A percentile compares a stretch with the other conserved stretches of the same genome.
Evolutionary conservation across 192 early-diverging fungal species (phyloP).

Genomic region (Coemansia sp.): DNA sequence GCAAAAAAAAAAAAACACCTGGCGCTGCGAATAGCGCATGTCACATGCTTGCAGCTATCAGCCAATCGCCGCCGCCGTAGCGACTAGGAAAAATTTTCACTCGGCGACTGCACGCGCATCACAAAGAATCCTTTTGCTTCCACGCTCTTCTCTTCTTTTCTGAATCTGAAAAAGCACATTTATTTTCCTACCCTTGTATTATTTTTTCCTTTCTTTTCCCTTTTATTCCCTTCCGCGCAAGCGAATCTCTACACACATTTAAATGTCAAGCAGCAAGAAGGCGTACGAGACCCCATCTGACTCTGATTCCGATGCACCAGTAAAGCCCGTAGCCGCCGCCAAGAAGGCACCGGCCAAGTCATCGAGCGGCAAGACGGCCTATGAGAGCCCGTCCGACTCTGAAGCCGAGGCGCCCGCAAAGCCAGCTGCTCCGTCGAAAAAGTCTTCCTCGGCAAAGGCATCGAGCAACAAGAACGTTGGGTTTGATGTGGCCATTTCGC

Average conservation of each 20-base stretch:
- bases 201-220: neutral
- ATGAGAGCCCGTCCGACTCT: neutral
- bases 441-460: constrained; percentile 1
- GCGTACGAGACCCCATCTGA: neutral
- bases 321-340: neutral
- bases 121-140: no score
- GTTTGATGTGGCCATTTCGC: constrained; percentile 2
- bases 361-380: constrained; percentile 11
- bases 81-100: constrained; percentile 10
- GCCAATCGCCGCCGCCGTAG: no score
- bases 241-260: neutral
- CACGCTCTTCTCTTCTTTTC: neutral
- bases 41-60: no score
- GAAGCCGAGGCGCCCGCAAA: neutral
- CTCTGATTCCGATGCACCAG: neutral
- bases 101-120: no score
- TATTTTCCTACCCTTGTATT: neutral
- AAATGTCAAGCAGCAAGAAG: constrained; percentile 4
- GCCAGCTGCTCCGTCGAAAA: neutral
- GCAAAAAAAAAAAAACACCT: no score
- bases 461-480: constrained; percentile 19
- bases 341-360: constrained; percentile 5
- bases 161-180: neutral
- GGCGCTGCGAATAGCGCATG: neutral
- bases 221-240: no score